A percentile compares a stretch with the other conserved stretches of the same genome.
Evolutionary conservation across 768 basidiomycete species (phyloP).

Genomic region (Psilocybe azurescens): DNA sequence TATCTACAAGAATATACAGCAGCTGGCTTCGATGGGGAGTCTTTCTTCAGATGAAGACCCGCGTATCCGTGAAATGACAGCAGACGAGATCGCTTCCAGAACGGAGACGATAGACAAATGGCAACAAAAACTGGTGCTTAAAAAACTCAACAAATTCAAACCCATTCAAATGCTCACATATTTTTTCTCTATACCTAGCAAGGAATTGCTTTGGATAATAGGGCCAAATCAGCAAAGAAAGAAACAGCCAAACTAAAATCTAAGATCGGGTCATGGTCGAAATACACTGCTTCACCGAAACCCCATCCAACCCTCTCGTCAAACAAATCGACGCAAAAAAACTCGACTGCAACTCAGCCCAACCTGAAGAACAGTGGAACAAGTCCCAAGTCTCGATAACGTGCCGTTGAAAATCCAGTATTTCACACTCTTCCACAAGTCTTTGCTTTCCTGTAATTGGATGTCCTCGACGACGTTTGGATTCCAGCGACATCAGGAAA

Average conservation of each 20-base stretch:
- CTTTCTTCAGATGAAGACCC: constrained; percentile 4
- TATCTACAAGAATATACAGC: not conserved
- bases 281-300: not conserved
- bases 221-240: not conserved
- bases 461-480: no score
- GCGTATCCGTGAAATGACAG: constrained; percentile 9
- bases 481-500: no score
- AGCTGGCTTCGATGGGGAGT: constrained; percentile 8
- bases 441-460: no score
- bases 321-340: not conserved
- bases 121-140: not conserved
- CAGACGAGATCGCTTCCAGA: not conserved
- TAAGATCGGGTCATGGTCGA: not conserved
- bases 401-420: not conserved
- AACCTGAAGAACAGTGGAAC: not conserved
- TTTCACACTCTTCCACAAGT: not conserved
- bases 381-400: not conserved
- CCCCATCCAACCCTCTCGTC: not conserved
- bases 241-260: not conserved
- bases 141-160: no score
- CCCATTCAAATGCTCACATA: no score
- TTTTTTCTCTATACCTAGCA: no score
- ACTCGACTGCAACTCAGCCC: not conserved
- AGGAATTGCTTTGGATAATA: no score
- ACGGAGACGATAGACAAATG: not conserved